Evolutionary conservation across 179 eudicot genomes (phyloP), one percentile per base, ranked within the genome.

Genomic region (Nepenthes alata): DNA sequence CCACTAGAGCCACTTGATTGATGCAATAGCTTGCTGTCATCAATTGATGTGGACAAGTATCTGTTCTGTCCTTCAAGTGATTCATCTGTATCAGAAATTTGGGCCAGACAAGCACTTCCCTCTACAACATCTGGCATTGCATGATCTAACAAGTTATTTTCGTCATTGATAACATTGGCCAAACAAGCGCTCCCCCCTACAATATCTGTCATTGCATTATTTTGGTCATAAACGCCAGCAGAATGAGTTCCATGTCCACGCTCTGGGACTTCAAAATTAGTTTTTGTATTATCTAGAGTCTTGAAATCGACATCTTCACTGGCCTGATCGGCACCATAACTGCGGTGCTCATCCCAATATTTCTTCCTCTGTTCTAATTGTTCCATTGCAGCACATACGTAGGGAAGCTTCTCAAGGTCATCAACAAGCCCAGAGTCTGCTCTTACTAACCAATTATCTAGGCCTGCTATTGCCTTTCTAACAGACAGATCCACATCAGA

Each of bases 401-500:
- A 91, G 12, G 98, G 98, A 71, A 91, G 95, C 73, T 76, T 89
- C 77, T 84, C 95, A 69, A 89, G 44, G 76, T 91, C 98, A 77
- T 89, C 98, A 68, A 84, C 96, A 65, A 86, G 89, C 69, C 96
- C 95, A n/a, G 96, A 80, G 54, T 89, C 90, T 58, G 93, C 98
- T 68, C 79, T 82, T 57, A 84, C 96, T 67, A 91, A 60, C 98
- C 98, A 91, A 78, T 74, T 79, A 81, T 91, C 96, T 16, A 91
- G 71, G 35, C 77, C 88, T 50, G 82, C 75, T 62, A 89, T 85
- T 10, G 96, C 89, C 67, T 91, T 74, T 73, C 95, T 77, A 62
- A 89, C 96, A 37, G 95, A 85, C 53, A 91, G 79, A 53, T 89
- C 96, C 62, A 81, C 93, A 73, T 91, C 96, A 38, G 86, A 75